These are phyloP conservation scores for Suillus subluteus DNA, from an alignment of 768 basidiomycete species.

Conservation along the genomic window DNA sequence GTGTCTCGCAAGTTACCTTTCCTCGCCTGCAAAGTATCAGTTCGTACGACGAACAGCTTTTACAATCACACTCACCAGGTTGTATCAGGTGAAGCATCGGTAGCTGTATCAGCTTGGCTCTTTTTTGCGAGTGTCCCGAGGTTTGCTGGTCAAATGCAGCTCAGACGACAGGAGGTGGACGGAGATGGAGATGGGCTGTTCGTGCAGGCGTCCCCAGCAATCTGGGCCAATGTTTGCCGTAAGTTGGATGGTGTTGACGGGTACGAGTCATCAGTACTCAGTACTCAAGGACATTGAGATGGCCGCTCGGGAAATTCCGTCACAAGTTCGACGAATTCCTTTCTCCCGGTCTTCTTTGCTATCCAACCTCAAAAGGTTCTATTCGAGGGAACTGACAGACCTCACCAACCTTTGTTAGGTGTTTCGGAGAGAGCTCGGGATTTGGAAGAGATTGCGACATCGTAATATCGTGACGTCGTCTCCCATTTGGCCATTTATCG, in stretches of 20 bases:
- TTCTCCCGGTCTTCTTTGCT: too few species aligned
- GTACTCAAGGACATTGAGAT: too few species aligned
- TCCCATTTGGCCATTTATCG: too few species aligned
- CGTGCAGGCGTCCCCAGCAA: too few species aligned
- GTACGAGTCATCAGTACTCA: too few species aligned
- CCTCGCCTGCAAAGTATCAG: conserved; percentile 22
- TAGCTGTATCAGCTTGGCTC: conserved; percentile 33
- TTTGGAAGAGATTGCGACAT: conserved; percentile 25
- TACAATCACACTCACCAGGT: conserved; percentile 14
- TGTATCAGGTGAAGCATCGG: conserved; percentile 25
- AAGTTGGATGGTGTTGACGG: too few species aligned
- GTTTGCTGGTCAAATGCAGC: conserved; percentile 48
- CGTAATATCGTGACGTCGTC: conserved; percentile 20
- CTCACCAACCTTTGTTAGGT: conserved; percentile 8
- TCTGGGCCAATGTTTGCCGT: too few species aligned
- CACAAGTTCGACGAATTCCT: too few species aligned
- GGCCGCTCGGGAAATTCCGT: too few species aligned
- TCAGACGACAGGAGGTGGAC: not conserved
- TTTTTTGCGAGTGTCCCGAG: conserved; percentile 59
- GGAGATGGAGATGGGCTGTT: too few species aligned
- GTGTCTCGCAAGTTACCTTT: too few species aligned
- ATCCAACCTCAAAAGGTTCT: too few species aligned
- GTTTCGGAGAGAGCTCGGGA: conserved; percentile 23
- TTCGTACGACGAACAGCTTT: not conserved
- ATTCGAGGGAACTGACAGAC: not conserved